Evolutionary conservation across 192 early-diverging fungal genomes (phyloP), one percentile per base, ranked within the genome.

Genomic region (Gamsiella multidivaricata): DNA sequence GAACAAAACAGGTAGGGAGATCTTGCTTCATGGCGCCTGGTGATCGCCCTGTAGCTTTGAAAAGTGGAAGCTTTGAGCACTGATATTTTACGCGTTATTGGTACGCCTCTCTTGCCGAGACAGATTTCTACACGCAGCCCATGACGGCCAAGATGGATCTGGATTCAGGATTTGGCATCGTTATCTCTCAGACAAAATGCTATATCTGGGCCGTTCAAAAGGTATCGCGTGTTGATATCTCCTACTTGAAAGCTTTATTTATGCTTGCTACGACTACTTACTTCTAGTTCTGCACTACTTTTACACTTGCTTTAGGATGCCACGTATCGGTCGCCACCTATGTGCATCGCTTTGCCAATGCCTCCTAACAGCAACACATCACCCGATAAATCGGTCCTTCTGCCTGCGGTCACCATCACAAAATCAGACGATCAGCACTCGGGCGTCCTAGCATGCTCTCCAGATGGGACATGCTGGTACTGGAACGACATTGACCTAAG

Each of bases 121-220:
- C 51, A 78, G 74, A 78, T 14, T 68, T 69, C 12, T 78, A 78
- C 28, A 78, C 65, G 2, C 36, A 78, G 17, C 65, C 74, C 6
- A 78, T 78, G 59, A 26, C 32, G 6, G 45, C 74, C 46, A 78
- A 78, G 25, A n/a, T 78, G 18, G 74, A 78, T 41, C 32, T 78
- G n/a, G 74, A 78, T 46, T 43, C 65, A 3, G 74, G 65, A 37
- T 64, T 68, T 28, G 74, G 65, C 15, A 69, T 78, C 47, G 66
- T 69, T 8, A 37, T 69, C 10, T 69, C 74, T 15, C 59, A 78
- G 34, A 43, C 41, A 20, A 78, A 50, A 22, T 78, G 74, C 17
- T 78, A 78, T 37, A 78, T 78, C 36, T 78, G 74, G 74, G 74
- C 65, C 15, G 74, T 64, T 10, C 74, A 78, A 26, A 78, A 78